Evolutionary conservation across 257 asterid species (phyloP).

Genomic region (Nicotiana tabacum): DNA sequence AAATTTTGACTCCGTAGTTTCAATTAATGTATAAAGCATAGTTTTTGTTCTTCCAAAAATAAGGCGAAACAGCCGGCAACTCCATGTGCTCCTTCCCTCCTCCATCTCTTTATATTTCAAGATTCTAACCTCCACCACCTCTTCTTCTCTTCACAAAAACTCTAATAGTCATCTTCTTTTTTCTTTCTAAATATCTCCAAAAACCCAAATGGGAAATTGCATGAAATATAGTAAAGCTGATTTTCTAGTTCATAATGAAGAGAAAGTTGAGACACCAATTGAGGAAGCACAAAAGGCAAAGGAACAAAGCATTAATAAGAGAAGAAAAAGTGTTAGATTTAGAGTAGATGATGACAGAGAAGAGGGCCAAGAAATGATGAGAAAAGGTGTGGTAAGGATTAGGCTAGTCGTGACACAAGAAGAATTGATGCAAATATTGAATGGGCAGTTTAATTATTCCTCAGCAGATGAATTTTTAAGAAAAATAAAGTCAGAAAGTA

Average conservation of each 20-base stretch:
- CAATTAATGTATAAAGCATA: background rate
- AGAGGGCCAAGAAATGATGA: background rate
- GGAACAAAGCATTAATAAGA: background rate
- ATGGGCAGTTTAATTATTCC: constrained; percentile 5
- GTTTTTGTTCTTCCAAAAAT: background rate
- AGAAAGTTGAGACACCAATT: background rate
- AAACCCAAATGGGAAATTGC: constrained; percentile 23
- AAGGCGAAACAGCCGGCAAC: constrained; percentile 11
- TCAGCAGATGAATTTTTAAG: constrained; percentile 13
- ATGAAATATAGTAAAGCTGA: constrained; percentile 1
- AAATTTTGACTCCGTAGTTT: background rate
- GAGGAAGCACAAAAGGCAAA: background rate
- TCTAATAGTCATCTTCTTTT: background rate
- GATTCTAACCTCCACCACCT: background rate
- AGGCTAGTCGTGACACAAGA: constrained; percentile 25
- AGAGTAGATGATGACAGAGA: background rate
- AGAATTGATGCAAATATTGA: constrained; percentile 24
- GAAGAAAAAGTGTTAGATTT: constrained; percentile 14
- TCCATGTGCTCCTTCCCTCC: constrained; percentile 4
- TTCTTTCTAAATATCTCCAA: background rate
- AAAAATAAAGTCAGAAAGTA: constrained; percentile 6
- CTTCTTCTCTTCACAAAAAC: background rate
- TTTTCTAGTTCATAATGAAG: background rate
- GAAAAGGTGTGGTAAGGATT: constrained; percentile 23
- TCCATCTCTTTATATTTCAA: background rate